These are phyloP conservation scores for Beauveria asiatica DNA, from an alignment of 2,329 filamentous ascomycete species.

Conservation along the genomic window DNA sequence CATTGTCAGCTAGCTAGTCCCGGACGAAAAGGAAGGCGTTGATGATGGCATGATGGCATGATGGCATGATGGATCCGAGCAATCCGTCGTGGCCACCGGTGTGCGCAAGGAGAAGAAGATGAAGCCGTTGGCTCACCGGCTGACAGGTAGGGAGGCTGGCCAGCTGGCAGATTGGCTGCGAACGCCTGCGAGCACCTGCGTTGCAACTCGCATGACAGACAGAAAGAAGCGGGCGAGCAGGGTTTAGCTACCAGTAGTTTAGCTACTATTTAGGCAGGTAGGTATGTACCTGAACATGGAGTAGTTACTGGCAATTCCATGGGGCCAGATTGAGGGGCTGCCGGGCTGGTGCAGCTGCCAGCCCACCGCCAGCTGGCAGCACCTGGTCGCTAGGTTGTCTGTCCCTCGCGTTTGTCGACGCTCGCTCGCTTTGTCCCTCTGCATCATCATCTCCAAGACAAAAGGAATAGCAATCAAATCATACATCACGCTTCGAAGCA, in stretches of 20 bases:
- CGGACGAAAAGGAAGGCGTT: neutral
- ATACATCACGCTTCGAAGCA: neutral
- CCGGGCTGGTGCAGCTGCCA: neutral
- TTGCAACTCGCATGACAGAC: neutral
- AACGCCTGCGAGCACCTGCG: slow-evolving; percentile 1
- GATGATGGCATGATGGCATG: neutral
- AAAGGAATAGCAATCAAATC: neutral
- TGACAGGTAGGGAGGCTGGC: neutral
- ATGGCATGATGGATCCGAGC: neutral
- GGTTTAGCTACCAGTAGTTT: no score
- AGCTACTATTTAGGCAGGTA: no score
- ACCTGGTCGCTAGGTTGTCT: neutral
- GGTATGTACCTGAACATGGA: no score
- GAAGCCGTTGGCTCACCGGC: neutral
- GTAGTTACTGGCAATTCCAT: no score
- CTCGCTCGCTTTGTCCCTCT: neutral
- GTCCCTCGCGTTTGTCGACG: neutral
- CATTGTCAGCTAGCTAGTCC: neutral
- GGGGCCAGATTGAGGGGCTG: no score
- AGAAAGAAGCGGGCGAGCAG: neutral
- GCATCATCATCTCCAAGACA: neutral
- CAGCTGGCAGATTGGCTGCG: neutral
- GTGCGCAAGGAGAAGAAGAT: neutral
- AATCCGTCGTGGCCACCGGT: neutral
- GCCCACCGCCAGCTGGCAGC: neutral